Base-by-base conservation (phyloP, 495 filamentous ascomycete species). In the Entonaema liquescens region DNA sequence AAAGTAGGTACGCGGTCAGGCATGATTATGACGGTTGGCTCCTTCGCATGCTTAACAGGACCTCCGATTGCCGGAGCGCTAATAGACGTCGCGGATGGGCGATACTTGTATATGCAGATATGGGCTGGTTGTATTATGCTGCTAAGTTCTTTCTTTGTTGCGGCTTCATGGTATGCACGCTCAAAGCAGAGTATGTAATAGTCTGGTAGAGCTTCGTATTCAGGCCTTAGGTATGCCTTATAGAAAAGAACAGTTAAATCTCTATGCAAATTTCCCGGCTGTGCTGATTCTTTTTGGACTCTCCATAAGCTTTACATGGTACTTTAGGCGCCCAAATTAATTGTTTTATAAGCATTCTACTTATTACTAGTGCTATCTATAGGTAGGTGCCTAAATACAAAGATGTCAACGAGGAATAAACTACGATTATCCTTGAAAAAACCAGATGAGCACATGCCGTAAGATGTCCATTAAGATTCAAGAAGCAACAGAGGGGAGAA, bases 21-120 rank as follows among this genome's bases (percentile, higher is more conserved):
- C 5, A 92, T 93, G 89, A 84, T 89, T 23, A 87, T 92, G 59
- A 86, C 82, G 13, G 84, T 92, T 50, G 84, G 90, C 3, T 84
- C 83, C 19, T 78, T 92, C 29, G 89, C 89, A 0, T 83, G 82
- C 11, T 74, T 93, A 25, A 90, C 87, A 12, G 90, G 90, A 0
- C 83, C 88, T 2, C 89, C 91, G 0, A 85, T 93, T 59, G 90
- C 87, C 0, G 91, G 90, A 3, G 85, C 83, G 5, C 42, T 78
- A 25, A 79, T 91, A 5, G 70, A 84, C 62, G 70, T 69, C 15
- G 72, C 50, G 21, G 73, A 58, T 0, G 79, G 77, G 4, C 47
- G 67, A 8, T 81, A 79, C 55, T 64, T 86, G 47, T 86, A 86
- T 71, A 87, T 89, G 12, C 87, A 90, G 76, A 78, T 89, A 8